These are phyloP conservation scores for Candida dendrica DNA, from an alignment of 805 yeast genomes.

Conservation along the genomic window DNA sequence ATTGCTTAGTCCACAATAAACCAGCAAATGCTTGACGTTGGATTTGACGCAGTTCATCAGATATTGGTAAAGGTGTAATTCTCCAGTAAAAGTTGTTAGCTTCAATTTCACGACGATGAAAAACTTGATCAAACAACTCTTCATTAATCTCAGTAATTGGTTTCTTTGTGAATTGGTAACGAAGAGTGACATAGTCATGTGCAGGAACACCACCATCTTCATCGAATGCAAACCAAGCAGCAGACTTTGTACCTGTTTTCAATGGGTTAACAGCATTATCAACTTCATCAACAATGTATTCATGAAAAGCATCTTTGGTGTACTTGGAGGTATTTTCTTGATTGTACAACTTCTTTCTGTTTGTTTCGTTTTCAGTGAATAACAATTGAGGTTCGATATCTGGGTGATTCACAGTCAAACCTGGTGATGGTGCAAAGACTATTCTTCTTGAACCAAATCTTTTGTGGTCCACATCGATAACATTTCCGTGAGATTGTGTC, in stretches of 20 bases:
- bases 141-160: constrained; percentile 51
- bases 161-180: constrained; percentile 59
- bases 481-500: constrained; percentile 32
- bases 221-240: constrained; percentile 79
- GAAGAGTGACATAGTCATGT: constrained; percentile 78
- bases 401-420: constrained; percentile 41
- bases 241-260: constrained; percentile 68
- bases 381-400: constrained; percentile 73
- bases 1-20: constrained; percentile 88
- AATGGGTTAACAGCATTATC: constrained; percentile 64
- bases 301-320: constrained; percentile 91
- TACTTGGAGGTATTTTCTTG: constrained; percentile 43
- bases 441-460: constrained; percentile 62
- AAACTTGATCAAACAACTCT: constrained; percentile 59
- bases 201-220: constrained; percentile 74
- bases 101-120: constrained; percentile 70
- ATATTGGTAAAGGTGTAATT: constrained; percentile 76
- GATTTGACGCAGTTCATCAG: constrained; percentile 70
- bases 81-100: constrained; percentile 93
- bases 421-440: constrained; percentile 81
- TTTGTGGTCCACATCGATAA: constrained; percentile 56
- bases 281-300: constrained; percentile 57
- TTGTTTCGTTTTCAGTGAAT: constrained; percentile 89
- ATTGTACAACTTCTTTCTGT: constrained; percentile 57
- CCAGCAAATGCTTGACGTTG: constrained; percentile 96